Conservation (phyloP, 352 stramenopile species). For the Phytopythium kandeliae region DNA sequence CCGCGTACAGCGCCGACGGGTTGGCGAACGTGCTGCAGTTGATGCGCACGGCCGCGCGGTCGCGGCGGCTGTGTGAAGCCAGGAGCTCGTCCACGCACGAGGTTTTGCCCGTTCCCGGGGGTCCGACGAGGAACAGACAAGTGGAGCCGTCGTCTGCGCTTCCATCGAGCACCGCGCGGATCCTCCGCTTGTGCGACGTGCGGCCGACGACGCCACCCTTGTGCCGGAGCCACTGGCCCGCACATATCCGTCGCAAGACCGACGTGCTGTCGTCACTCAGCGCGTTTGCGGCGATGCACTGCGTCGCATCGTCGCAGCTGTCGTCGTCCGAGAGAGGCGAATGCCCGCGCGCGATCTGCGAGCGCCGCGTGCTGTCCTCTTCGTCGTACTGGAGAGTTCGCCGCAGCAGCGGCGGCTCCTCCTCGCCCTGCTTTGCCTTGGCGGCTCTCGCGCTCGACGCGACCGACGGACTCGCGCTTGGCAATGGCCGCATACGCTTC, state of each 20-base stretch:
- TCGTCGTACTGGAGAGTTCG: constrained; percentile 4
- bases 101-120: constrained; percentile 64
- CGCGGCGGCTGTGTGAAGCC: constrained; percentile 14
- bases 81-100: constrained; percentile 46
- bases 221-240: constrained; percentile 12
- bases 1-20: constrained; percentile 34
- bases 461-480: not conserved
- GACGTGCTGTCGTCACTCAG: constrained; percentile 5
- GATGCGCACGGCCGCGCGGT: constrained; percentile 26
- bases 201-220: constrained; percentile 32
- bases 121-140: constrained; percentile 55
- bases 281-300: not conserved
- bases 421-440: not conserved
- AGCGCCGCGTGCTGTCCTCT: not conserved
- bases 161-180: constrained; percentile 25
- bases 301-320: not conserved
- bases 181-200: constrained; percentile 25
- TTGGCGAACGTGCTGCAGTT: constrained; percentile 68
- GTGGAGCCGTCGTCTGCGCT: not conserved
- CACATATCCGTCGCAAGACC: constrained; percentile 27
- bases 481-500: not conserved
- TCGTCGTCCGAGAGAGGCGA: not conserved
- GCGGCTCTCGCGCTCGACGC: not conserved
- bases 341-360: not conserved
- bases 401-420: not conserved